Base-by-base conservation (phyloP, 2,329 filamentous ascomycete species). In the Zymoseptoria brevis region DNA sequence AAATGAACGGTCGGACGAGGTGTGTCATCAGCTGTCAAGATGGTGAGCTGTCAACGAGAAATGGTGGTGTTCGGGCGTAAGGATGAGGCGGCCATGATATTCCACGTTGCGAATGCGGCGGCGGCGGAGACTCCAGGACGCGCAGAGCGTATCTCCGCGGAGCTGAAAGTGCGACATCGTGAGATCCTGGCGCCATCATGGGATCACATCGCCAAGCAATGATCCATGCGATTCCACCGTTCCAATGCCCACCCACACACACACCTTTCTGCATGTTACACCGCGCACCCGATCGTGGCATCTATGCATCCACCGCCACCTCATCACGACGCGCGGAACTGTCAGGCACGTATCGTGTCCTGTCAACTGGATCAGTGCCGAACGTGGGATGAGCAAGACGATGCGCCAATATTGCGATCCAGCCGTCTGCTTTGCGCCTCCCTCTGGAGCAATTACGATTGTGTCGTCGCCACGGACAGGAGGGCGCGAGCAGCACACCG, bases 291-390 rank as follows among this genome's bases (percentile, higher is more conserved):
- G 35, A 45, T 45, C 35, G 35, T 45, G 35, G 35, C 35, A 45
- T 45, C 35, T 45, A 45, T 45, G 35, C 35, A 45, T n/a, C 16
- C 35, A 45, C 16, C 35, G 35, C 35, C 35, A 16, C 35, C 35
- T 45, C 35, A 45, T 45, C 35, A 45, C 35, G 35, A 16, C 35
- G 35, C 35, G 35, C 61, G 58, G 62, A 59, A 54, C 62, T 65
- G 63, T 64, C 62, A 65, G 61, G 61, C 61, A 64, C 61, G 60
- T 57, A 58, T 53, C 55, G 62, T 62, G 60, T 63, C 59, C 63
- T 62, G 62, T 65, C 60, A 62, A 64, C 63, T 59, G 62, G 62
- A 64, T 62, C 62, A 58, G 61, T 62, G 61, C 58, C 57, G 57
- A 19, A 16, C 35, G 35, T 16, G 35, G 35, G n/a, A 45, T 45